phyloP scores from a whole-genome alignment of 2,329 filamentous ascomycete genomes.

The Cadophora malorum region DNA sequence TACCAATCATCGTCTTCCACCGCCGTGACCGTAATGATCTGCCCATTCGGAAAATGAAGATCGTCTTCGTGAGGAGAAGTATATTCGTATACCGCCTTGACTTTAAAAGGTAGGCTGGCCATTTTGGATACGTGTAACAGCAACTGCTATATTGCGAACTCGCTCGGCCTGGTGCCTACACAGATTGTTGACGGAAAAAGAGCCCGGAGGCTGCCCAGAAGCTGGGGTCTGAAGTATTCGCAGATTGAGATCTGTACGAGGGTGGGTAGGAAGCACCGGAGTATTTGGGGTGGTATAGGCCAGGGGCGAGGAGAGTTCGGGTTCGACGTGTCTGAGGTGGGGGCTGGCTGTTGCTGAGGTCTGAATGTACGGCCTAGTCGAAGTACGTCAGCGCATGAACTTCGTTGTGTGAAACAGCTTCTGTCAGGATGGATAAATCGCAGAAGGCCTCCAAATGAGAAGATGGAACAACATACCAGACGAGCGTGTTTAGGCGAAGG shows the following conservation, averaged over 20 bases:
- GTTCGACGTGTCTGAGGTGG: constrained; percentile 26
- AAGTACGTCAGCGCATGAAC: constrained; percentile 42
- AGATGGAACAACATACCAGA: constrained; percentile 35
- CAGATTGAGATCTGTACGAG: constrained; percentile 24
- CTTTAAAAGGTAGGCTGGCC: constrained; percentile 80
- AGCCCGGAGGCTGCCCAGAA: constrained; percentile 31
- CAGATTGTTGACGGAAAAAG: constrained; percentile 24
- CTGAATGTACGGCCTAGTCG: constrained; percentile 41
- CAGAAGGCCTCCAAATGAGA: constrained; percentile 15
- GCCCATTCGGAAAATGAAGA: constrained; percentile 82
- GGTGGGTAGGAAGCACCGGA: background rate
- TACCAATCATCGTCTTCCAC: constrained; percentile 96
- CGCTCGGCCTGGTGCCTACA: constrained; percentile 35
- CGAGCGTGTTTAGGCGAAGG: constrained; percentile 24
- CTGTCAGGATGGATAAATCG: constrained; percentile 34
- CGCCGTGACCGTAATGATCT: constrained; percentile 92
- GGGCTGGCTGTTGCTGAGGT: constrained; percentile 36
- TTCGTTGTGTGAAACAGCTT: constrained; percentile 36
- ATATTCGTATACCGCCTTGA: constrained; percentile 97
- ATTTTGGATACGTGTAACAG: constrained; percentile 57
- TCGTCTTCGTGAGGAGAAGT: constrained; percentile 92
- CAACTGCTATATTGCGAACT: constrained; percentile 38
- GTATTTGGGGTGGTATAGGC: constrained; percentile 34
- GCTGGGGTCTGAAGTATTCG: constrained; percentile 26
- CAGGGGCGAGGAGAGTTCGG: constrained; percentile 28